A percentile compares a stretch with the other conserved stretches of the same genome.
These are phyloP conservation scores for Brassica hybrid DNA, from an alignment of 441 rosid species.

Conservation along the genomic window DNA sequence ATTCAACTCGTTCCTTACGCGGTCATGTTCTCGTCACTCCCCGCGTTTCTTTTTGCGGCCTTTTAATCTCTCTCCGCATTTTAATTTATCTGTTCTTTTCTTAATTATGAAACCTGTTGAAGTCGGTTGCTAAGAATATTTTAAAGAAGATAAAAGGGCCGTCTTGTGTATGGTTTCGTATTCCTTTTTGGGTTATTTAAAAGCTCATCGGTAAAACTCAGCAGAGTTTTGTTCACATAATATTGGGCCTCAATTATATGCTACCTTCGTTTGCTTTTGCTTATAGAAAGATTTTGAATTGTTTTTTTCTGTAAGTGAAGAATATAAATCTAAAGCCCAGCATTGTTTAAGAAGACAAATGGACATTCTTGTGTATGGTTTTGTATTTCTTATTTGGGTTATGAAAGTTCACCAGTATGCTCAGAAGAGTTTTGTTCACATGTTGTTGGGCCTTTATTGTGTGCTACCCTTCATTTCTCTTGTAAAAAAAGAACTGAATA, in stretches of 20 bases:
- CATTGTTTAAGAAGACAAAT: neutral
- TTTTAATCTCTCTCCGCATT: too few relatives aligned
- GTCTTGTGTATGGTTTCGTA: neutral
- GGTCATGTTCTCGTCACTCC: too few relatives aligned
- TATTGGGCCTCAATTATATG: neutral
- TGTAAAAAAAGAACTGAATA: too few relatives aligned
- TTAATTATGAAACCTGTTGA: too few relatives aligned
- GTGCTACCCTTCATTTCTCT: neutral
- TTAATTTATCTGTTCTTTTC: too few relatives aligned
- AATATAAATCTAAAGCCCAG: too few relatives aligned
- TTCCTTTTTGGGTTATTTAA: conserved; percentile 2
- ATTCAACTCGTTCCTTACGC: too few relatives aligned
- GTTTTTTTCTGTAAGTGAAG: too few relatives aligned
- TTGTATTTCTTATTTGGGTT: neutral
- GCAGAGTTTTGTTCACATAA: neutral
- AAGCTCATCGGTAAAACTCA: neutral
- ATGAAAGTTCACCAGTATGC: neutral
- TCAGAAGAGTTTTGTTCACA: neutral
- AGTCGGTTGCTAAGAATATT: too few relatives aligned
- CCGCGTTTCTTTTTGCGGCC: too few relatives aligned
- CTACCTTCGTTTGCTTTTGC: too few relatives aligned
- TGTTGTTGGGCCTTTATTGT: neutral
- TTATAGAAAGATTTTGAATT: too few relatives aligned
- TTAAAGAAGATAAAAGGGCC: neutral
- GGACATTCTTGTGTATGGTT: neutral